Base-by-base conservation (phyloP, 1,139 yeast species). In the Magnusiomyces suaveolens region DNA sequence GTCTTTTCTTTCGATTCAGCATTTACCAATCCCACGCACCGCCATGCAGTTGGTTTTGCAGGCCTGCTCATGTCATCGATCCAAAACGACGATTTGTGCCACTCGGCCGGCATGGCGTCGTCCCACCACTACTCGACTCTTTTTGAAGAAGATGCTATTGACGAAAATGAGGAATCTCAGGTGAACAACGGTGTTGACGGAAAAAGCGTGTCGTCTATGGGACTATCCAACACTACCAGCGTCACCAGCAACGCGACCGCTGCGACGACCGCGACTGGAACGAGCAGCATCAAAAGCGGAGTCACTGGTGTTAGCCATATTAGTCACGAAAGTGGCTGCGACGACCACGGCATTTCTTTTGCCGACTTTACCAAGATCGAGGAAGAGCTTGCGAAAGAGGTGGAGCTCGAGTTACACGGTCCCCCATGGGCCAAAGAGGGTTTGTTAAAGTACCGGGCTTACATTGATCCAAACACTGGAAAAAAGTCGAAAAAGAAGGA, bases 391-490 rank as follows among this genome's bases (percentile, higher is more conserved):
- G 65, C 67, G 25, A 62, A 75, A 59, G 89, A 84, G 66, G 75
- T 80, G 58, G 79, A 79, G 44, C 71, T 84, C 56, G 89, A 83
- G 64, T 72, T 82, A 50, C 77, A 77, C 53, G 92, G 92, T 0
- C 80, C 89, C 1, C 92, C 92, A 0, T 84, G 85, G 77, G 77
- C 83, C 55, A 83, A 84, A 64, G 90, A 84, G 70, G 90, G 92
- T 1, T 65, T 84, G 51, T 71, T 83, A 58, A 75, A 78, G 62
- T 73, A 78, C 64, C 72, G 74, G 58, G 73, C 77, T 21, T 64
- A 75, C 53, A 71, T 77, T 60, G 64, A 62, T 44, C 63, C 66
- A 3, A 60, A 60, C 43, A 65, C 68, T 24, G 67, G 66, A 43
- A 66, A 66, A 54, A 62, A 62, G 56, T 58, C 59, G 41, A 65